Evolutionary conservation across 768 basidiomycete genomes (phyloP), one percentile per base, ranked within the genome.

Genomic region (Chalciporus chontae): DNA sequence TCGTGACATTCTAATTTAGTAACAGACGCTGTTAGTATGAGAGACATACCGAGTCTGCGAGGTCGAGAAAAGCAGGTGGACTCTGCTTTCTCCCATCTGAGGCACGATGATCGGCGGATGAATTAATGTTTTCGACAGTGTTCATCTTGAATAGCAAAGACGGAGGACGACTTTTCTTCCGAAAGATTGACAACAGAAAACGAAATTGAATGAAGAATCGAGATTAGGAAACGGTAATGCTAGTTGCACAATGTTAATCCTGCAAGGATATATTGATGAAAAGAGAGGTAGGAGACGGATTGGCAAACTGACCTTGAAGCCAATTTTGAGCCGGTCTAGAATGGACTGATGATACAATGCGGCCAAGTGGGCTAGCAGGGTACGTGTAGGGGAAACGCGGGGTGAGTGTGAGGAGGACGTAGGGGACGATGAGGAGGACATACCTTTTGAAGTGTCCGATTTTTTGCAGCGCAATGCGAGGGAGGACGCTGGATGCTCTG

Each of bases 61-160:
- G 83, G 77, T 94, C 91, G 72, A 94, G 77, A 73, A 94, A 94
- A 50, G 91, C 91, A 56, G 91, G 89, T 17, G 91, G 90, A 70
- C 86, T 92, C 63, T 87, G 86, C 75, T 88, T 90, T 68, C 84
- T 77, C 57, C 81, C 85, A 64, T 84, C 85, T 45, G 79, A 73
- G 67, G 80, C 62, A 67, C 73, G 78, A 83, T 80, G 79, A 84
- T 87, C 82, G 79, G 74, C 78, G 77, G 82, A 77, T 67, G 77
- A 72, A 73, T 71, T 85, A 83, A 80, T 79, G 70, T 82, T 81
- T 74, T 88, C 83, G 71, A 74, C 71, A 70, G 73, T 72, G 71
- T 80, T 85, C 88, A 90, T 89, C 77, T 78, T 75, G 65, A 66
- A 56, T 56, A 72, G 64, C 64, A 72, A 69, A 66, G 67, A 62